Conservation (phyloP, 2,329 filamentous ascomycete genomes). For the Hansfordia pulvinata region DNA sequence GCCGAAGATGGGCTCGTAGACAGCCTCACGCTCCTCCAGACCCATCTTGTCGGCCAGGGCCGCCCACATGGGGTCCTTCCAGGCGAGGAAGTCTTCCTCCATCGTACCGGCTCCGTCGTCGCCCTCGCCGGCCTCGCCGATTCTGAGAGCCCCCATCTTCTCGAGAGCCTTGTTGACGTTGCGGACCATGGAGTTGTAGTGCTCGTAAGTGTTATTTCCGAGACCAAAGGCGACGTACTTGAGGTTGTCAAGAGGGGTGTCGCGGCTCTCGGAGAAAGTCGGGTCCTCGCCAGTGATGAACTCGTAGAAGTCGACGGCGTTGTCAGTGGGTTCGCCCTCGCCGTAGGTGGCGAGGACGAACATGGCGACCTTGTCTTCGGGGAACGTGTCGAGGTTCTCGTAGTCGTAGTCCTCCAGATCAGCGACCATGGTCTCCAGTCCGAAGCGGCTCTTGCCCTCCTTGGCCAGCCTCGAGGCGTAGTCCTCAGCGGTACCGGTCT, state of each 20-base stretch:
- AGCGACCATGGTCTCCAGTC: conserved; percentile 94
- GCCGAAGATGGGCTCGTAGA: conserved; percentile 87
- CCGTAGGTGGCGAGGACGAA: conserved; percentile 96
- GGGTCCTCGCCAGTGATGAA: conserved; percentile 77
- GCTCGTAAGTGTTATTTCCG: conserved; percentile 98
- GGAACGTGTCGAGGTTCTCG: conserved; percentile 80
- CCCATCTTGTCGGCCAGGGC: conserved; percentile 72
- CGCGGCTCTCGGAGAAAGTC: conserved; percentile 61
- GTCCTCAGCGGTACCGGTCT: conserved; percentile 96
- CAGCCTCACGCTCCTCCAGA: conserved; percentile 86
- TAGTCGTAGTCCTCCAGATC: conserved; percentile 97
- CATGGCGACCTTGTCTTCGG: conserved; percentile 81
- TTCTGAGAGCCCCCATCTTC: conserved; percentile 70
- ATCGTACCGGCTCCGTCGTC: conserved; percentile 97
- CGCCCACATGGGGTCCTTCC: conserved; percentile 99
- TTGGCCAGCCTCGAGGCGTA: conserved; percentile 94
- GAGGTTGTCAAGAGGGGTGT: conserved; percentile 66
- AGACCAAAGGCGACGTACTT: conserved; percentile 93
- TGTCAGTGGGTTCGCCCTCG: conserved; percentile 96
- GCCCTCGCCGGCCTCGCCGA: conserved; percentile 84
- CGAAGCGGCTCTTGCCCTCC: conserved; percentile 92
- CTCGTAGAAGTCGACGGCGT: conserved; percentile 97
- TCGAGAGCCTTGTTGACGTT: conserved; percentile 71
- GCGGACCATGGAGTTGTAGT: conserved; percentile 98
- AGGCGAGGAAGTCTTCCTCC: conserved; percentile 98